phyloP scores from a whole-genome alignment of 176 grass and related monocot species.

The Guadua angustifolia region DNA sequence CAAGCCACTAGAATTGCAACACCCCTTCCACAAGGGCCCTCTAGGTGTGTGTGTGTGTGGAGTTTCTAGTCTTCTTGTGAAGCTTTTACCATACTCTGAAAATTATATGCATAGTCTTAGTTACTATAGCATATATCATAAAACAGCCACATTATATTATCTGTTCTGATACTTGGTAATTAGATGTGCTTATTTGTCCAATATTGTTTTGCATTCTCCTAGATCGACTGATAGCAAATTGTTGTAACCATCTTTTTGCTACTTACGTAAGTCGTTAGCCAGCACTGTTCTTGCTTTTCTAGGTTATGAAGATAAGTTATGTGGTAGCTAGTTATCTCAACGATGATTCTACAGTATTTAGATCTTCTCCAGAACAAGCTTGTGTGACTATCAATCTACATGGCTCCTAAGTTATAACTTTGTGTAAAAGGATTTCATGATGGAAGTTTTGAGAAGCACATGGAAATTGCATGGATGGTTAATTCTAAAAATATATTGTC shows the following conservation, averaged over 20 bases:
- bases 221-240: conserved; percentile 14
- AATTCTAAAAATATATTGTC: background rate
- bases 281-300: background rate
- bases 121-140: conserved; percentile 34
- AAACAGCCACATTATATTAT: conserved; percentile 33
- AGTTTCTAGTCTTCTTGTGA: conserved; percentile 90
- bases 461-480: conserved; percentile 12
- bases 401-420: conserved; percentile 17
- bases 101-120: conserved; percentile 38
- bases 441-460: conserved; percentile 9
- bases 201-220: background rate
- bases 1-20: conserved; percentile 70
- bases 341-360: conserved; percentile 6
- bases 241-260: background rate
- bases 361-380: conserved; percentile 1
- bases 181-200: conserved; percentile 36
- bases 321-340: conserved; percentile 14
- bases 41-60: conserved; percentile 91
- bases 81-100: conserved; percentile 57
- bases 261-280: background rate
- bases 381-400: background rate
- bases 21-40: conserved; percentile 88
- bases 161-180: conserved; percentile 35
- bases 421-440: background rate
- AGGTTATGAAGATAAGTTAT: conserved; percentile 4